Conservation (phyloP, 495 filamentous ascomycete genomes). For the Neurospora sp. region DNA sequence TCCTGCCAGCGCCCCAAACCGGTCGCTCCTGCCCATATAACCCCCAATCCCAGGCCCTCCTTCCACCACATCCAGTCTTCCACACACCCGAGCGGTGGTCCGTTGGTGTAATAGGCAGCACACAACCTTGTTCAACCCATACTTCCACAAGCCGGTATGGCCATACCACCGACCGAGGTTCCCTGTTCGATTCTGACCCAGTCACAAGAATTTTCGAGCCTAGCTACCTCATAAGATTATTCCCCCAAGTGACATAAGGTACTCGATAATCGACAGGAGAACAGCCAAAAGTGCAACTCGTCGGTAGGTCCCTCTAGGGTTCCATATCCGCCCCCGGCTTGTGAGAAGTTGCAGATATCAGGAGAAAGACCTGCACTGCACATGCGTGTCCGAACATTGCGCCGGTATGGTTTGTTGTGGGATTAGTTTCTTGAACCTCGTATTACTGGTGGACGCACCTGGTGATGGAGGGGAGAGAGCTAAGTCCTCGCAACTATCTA, state of each 20-base stretch:
- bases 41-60: neutral
- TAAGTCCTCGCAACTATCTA: neutral
- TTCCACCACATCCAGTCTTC: neutral
- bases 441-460: neutral
- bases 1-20: neutral
- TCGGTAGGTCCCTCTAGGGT: neutral
- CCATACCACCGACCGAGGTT: neutral
- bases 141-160: neutral
- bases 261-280: neutral
- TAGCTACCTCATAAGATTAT: neutral
- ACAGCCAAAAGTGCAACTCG: neutral
- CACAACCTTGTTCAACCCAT: neutral
- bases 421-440: neutral
- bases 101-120: neutral
- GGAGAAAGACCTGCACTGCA: neutral
- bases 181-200: neutral
- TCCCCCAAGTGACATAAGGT: neutral
- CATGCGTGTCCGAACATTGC: neutral
- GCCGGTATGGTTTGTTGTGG: neutral
- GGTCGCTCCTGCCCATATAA: neutral
- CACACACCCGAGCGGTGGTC: neutral
- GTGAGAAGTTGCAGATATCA: neutral
- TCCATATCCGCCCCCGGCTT: neutral
- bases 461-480: neutral
- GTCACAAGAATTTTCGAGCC: neutral